Evolutionary conservation across 495 filamentous ascomycete species (phyloP).

Genomic region (Penicillium steckii): DNA sequence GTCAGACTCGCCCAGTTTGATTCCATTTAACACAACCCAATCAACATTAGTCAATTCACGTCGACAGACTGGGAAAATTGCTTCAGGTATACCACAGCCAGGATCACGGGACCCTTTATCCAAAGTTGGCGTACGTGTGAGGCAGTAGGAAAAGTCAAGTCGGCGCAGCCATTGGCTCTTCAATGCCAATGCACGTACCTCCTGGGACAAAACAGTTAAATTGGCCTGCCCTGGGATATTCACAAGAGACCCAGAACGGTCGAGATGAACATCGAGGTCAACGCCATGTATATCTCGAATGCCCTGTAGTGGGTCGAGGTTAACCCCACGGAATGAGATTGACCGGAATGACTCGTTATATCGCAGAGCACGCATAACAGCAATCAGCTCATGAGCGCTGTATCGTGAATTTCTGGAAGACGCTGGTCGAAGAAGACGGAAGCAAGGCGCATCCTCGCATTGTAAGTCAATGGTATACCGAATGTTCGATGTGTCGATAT

Average conservation of each 20-base stretch:
- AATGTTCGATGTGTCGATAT: conserved; percentile 67
- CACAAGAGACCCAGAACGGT: conserved; percentile 54
- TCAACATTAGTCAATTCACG: conserved; percentile 72
- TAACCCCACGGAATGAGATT: conserved; percentile 77
- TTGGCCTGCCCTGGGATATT: conserved; percentile 57
- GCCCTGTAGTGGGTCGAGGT: conserved; percentile 65
- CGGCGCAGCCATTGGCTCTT: conserved; percentile 62
- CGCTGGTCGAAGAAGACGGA: conserved; percentile 71
- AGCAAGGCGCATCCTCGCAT: conserved; percentile 78
- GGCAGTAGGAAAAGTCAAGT: conserved; percentile 62
- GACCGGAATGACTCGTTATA: conserved; percentile 91
- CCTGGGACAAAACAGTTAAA: conserved; percentile 66
- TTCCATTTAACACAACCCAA: conserved; percentile 80
- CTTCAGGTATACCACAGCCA: conserved; percentile 77
- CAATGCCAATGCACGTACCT: conserved; percentile 68
- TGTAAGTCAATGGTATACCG: conserved; percentile 76
- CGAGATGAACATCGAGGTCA: conserved; percentile 62
- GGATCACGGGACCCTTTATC: conserved; percentile 57
- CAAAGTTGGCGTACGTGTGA: conserved; percentile 50
- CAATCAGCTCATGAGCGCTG: conserved; percentile 70
- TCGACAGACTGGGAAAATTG: conserved; percentile 73
- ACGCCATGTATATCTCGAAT: conserved; percentile 58
- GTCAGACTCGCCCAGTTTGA: conserved; percentile 78
- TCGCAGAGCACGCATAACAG: conserved; percentile 80
- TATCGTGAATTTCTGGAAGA: conserved; percentile 58